Percentiles rank a stretch among this genome's conserved stretches.
phyloP scores from a whole-genome alignment of 2,329 filamentous ascomycete genomes.

The Calonectria hongkongensis region DNA sequence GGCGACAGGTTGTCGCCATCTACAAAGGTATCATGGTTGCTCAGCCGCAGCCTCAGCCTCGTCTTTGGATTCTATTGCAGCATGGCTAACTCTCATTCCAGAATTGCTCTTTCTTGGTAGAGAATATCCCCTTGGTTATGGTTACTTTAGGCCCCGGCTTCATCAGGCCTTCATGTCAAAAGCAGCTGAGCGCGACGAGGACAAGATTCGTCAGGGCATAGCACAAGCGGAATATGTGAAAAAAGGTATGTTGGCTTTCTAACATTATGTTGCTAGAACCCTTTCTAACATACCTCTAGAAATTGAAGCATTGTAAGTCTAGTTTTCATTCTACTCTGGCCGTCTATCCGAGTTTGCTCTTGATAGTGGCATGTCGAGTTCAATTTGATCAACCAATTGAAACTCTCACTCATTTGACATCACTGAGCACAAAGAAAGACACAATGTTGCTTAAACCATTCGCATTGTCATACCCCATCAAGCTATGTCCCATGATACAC shows the following conservation, averaged over 20 bases:
- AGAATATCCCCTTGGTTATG: conserved; percentile 89
- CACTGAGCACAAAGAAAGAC: background rate
- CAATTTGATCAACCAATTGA: conserved; percentile 1
- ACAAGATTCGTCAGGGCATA: conserved; percentile 85
- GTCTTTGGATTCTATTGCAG: background rate
- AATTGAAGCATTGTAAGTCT: conserved; percentile 90
- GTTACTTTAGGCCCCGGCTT: conserved; percentile 86
- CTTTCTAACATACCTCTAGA: conserved; percentile 71
- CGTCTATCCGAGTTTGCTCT: conserved; percentile 3
- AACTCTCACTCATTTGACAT: conserved; percentile 20
- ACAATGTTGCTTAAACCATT: background rate
- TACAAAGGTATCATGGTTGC: conserved; percentile 82
- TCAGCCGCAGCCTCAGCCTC: background rate
- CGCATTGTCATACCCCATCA: conserved; percentile 14
- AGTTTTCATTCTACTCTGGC: too few species aligned
- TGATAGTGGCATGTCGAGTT: background rate
- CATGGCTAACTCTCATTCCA: conserved; percentile 58
- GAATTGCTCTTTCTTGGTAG: conserved; percentile 90
- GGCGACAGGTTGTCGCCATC: conserved; percentile 86
- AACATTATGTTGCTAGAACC: background rate
- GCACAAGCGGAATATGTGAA: conserved; percentile 89
- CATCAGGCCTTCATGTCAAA: conserved; percentile 91
- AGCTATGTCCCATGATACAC: conserved; percentile 23
- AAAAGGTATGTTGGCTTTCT: conserved; percentile 77
- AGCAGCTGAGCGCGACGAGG: conserved; percentile 80